phyloP scores from a whole-genome alignment of 306 rosid genomes.

The Fragaria vesca region DNA sequence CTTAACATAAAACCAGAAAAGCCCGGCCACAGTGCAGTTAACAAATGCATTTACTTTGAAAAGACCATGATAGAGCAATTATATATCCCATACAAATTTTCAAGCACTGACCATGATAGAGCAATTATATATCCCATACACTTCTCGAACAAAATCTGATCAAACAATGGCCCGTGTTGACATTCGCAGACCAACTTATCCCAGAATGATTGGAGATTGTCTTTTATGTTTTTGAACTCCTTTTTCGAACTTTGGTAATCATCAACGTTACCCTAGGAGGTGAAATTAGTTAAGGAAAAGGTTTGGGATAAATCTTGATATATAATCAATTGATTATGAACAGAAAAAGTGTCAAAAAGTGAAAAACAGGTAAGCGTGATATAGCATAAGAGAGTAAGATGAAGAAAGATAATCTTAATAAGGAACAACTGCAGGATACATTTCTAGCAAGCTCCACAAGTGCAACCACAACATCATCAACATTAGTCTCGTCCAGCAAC shows the following conservation, averaged over 20 bases:
- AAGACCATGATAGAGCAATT: conserved; percentile 68
- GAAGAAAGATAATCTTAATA: conserved; percentile 13
- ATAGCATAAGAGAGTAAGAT: neutral
- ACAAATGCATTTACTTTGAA: conserved; percentile 9
- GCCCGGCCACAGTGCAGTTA: conserved; percentile 18
- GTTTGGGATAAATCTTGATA: conserved; percentile 16
- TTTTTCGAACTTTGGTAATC: conserved; percentile 92
- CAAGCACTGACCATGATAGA: conserved; percentile 77
- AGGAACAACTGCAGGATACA: conserved; percentile 42
- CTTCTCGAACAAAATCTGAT: conserved; percentile 89
- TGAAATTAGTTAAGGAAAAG: conserved; percentile 31
- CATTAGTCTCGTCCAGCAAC: conserved; percentile 78
- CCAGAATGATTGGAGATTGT: conserved; percentile 84
- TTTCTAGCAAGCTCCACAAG: conserved; percentile 80
- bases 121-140: conserved; percentile 98
- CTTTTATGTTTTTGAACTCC: conserved; percentile 84
- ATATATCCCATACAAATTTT: conserved; percentile 68
- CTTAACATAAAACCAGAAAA: conserved; percentile 25
- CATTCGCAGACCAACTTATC: conserved; percentile 80
- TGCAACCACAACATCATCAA: conserved; percentile 92
- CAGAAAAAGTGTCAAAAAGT: neutral
- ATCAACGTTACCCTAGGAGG: conserved; percentile 75
- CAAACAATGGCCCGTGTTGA: conserved; percentile 92
- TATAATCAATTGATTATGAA: neutral
- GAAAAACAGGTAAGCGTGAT: neutral